phyloP scores from a whole-genome alignment of 2,329 filamentous ascomycete species.

The Catunica adiposa region DNA sequence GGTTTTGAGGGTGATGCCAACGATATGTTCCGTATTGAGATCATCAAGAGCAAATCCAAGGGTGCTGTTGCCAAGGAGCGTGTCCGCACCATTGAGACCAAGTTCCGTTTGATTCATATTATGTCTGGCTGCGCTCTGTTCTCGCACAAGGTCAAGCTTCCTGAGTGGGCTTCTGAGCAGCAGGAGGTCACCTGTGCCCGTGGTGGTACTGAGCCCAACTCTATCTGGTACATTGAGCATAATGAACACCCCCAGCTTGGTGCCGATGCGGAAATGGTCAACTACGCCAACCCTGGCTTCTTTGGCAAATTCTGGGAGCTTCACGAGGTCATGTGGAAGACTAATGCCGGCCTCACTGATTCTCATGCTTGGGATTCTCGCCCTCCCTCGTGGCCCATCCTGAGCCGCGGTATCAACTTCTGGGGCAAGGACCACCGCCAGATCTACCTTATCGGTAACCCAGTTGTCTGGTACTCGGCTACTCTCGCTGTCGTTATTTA shows the following conservation, averaged over 20 bases:
- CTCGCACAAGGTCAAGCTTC: slow-evolving; percentile 97
- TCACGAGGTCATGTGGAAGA: slow-evolving; percentile 97
- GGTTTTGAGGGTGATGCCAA: slow-evolving; percentile 96
- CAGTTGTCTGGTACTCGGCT: slow-evolving; percentile 84
- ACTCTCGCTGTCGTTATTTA: slow-evolving; percentile 65
- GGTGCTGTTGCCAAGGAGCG: slow-evolving; percentile 64
- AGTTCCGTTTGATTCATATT: slow-evolving; percentile 85
- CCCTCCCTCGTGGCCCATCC: slow-evolving; percentile 79
- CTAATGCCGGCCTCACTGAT: slow-evolving; percentile 88
- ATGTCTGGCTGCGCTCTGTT: slow-evolving; percentile 96
- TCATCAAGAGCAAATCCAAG: slow-evolving; percentile 76
- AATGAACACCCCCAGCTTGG: slow-evolving; percentile 71
- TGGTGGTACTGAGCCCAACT: slow-evolving; percentile 84
- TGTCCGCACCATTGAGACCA: slow-evolving; percentile 84
- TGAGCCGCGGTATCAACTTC: slow-evolving; percentile 95
- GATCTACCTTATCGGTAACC: slow-evolving; percentile 92
- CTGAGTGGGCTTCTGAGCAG: slow-evolving; percentile 94
- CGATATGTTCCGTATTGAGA: slow-evolving; percentile 87
- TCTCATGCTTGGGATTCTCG: slow-evolving; percentile 97
- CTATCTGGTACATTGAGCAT: slow-evolving; percentile 87
- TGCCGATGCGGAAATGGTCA: slow-evolving; percentile 73
- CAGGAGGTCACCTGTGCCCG: slow-evolving; percentile 97
- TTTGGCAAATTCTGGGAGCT: slow-evolving; percentile 96
- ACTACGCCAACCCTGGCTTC: slow-evolving; percentile 89
- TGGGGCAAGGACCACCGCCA: slow-evolving; percentile 91